These are phyloP conservation scores for Brassica rapa DNA, from an alignment of 345 rosid species.

Conservation along the genomic window DNA sequence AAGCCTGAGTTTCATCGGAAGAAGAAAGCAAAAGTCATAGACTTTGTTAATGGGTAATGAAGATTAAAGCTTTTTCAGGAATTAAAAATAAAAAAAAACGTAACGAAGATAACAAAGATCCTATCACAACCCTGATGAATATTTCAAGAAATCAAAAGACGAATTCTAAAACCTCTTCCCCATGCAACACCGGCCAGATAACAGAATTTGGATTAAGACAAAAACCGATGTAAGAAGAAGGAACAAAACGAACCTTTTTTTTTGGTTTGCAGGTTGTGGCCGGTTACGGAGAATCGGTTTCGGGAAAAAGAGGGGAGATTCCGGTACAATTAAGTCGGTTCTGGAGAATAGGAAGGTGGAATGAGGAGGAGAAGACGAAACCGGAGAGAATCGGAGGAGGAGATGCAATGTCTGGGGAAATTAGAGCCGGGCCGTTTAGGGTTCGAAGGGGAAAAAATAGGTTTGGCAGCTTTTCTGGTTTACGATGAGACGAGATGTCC, in stretches of 20 bases:
- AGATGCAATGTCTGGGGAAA: slow-evolving; percentile 23
- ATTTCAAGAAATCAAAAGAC: not conserved
- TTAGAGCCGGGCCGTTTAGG: slow-evolving; percentile 28
- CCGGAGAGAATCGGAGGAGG: slow-evolving; percentile 10
- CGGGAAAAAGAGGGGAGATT: slow-evolving; percentile 17
- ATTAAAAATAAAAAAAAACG: too few species aligned
- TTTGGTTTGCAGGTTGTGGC: slow-evolving; percentile 33
- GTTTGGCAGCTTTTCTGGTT: slow-evolving; percentile 43
- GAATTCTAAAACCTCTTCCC: not conserved
- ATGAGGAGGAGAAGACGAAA: not conserved
- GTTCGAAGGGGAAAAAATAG: slow-evolving; percentile 14
- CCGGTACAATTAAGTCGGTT: slow-evolving; percentile 27
- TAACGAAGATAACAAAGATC: too few species aligned
- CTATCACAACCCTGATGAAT: too few species aligned
- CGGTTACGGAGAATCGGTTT: slow-evolving; percentile 40
- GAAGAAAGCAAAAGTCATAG: not conserved
- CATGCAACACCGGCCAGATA: not conserved
- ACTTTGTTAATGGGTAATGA: slow-evolving; percentile 5
- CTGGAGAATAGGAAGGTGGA: slow-evolving; percentile 2
- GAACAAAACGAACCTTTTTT: slow-evolving; percentile 19
- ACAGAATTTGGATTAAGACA: not conserved
- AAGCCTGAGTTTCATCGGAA: not conserved
- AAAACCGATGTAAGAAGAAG: not conserved
- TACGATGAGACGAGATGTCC: slow-evolving; percentile 1
- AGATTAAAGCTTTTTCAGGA: not conserved